phyloP scores from a whole-genome alignment of 805 yeast species.

The Pichia paraexigua region DNA sequence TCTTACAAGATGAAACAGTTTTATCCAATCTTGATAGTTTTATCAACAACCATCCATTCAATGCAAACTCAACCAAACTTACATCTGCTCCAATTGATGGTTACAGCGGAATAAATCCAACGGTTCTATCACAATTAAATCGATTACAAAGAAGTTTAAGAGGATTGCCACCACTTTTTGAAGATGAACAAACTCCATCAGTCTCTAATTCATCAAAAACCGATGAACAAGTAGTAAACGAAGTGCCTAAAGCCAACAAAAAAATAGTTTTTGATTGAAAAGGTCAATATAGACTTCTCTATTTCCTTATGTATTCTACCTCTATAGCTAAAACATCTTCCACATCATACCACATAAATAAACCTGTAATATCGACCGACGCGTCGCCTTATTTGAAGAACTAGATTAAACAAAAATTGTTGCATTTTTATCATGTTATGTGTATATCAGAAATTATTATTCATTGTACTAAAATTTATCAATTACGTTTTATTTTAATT shows the following conservation, averaged over 20 bases:
- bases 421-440: too few species aligned
- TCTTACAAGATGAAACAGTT: conserved; percentile 9
- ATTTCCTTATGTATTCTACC: not conserved
- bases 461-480: not conserved
- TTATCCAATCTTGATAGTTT: conserved; percentile 11
- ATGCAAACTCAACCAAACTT: not conserved
- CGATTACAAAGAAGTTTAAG: conserved; percentile 31
- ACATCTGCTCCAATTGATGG: not conserved
- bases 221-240: not conserved
- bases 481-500: not conserved
- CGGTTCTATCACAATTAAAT: conserved; percentile 27
- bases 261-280: conserved; percentile 16
- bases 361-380: not conserved
- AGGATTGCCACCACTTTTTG: conserved; percentile 30
- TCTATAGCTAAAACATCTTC: not conserved
- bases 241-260: conserved; percentile 11
- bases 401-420: too few species aligned
- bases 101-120: conserved; percentile 22
- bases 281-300: conserved; percentile 2
- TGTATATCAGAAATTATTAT: too few species aligned
- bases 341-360: not conserved
- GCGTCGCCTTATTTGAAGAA: not conserved
- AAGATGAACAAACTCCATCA: conserved; percentile 14
- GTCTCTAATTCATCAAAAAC: not conserved
- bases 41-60: conserved; percentile 4